Conservation (phyloP, 2,329 filamentous ascomycete genomes). For the Aspergillus carbonarius region DNA sequence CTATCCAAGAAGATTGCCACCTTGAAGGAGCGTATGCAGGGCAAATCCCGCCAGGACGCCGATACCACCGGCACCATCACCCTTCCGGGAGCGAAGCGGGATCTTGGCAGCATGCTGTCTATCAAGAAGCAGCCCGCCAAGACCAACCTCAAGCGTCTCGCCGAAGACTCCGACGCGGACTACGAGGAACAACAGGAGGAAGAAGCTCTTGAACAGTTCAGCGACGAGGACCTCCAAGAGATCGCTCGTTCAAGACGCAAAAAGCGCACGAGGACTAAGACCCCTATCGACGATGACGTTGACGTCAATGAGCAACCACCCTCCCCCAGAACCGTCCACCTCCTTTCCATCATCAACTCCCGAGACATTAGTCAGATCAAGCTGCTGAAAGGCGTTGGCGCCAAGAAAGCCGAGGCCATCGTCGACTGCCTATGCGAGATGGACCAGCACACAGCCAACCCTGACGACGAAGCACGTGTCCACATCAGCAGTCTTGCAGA, state of each 20-base stretch:
- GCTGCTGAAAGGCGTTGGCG: constrained; percentile 47
- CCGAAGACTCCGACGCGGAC: constrained; percentile 34
- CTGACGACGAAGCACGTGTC: constrained; percentile 26
- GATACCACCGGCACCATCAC: constrained; percentile 16
- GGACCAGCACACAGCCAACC: constrained; percentile 29
- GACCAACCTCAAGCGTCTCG: constrained; percentile 28
- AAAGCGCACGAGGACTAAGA: constrained; percentile 30
- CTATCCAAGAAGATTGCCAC: constrained; percentile 57
- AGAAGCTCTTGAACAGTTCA: constrained; percentile 24
- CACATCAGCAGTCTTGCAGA: constrained; percentile 40
- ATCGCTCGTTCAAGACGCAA: constrained; percentile 25
- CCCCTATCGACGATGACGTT: constrained; percentile 17
- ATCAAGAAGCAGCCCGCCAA: constrained; percentile 28
- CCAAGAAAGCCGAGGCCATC: constrained; percentile 50
- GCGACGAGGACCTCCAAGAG: constrained; percentile 31
- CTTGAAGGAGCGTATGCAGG: constrained; percentile 52
- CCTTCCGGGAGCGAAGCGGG: constrained; percentile 23
- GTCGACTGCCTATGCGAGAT: constrained; percentile 48
- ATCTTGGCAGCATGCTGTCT: constrained; percentile 35
- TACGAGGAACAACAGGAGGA: constrained; percentile 26
- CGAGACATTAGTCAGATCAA: constrained; percentile 48
- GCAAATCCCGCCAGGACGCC: constrained; percentile 18
- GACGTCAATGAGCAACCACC: constrained; percentile 22
- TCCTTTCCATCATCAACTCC: constrained; percentile 49
- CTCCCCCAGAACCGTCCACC: constrained; percentile 45